phyloP scores from a whole-genome alignment of 129 eudicot genomes.

The Tagetes patula region DNA sequence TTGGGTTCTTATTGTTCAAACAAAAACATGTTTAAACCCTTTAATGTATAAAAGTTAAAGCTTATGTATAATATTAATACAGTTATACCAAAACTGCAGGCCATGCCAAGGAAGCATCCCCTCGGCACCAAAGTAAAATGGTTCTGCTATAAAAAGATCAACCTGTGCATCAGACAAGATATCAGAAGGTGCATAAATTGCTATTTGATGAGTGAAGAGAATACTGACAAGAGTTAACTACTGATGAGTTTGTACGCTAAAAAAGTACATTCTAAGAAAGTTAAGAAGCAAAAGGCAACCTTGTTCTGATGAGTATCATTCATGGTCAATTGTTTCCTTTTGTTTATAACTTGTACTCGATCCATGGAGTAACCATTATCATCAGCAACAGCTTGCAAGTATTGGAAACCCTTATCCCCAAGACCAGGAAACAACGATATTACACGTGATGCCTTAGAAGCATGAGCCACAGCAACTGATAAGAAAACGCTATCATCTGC shows the following conservation, averaged over 20 bases:
- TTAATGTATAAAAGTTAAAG: neutral
- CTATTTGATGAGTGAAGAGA: neutral
- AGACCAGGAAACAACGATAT: conserved; percentile 72
- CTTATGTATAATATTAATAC: neutral
- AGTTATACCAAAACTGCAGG: conserved; percentile 81
- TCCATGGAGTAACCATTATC: conserved; percentile 66
- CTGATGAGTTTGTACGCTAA: neutral
- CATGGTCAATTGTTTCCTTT: conserved; percentile 43
- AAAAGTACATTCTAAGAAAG: neutral
- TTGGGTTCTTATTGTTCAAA: neutral
- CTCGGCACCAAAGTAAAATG: conserved; percentile 76
- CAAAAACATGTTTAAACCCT: neutral
- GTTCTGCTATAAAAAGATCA: conserved; percentile 77
- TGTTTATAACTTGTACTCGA: conserved; percentile 44
- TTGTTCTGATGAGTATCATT: conserved; percentile 47
- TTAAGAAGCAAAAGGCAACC: conserved; percentile 38
- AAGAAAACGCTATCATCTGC: conserved; percentile 84
- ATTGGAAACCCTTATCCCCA: conserved; percentile 56
- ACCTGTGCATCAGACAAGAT: conserved; percentile 43
- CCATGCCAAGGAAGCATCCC: conserved; percentile 87
- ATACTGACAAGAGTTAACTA: neutral
- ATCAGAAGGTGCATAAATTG: neutral
- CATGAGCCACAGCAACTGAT: conserved; percentile 59
- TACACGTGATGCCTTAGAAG: conserved; percentile 54
- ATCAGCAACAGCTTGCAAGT: conserved; percentile 60